These are phyloP conservation scores for Tolypocladium album DNA, from an alignment of 2,329 filamentous ascomycete species.

Conservation along the genomic window DNA sequence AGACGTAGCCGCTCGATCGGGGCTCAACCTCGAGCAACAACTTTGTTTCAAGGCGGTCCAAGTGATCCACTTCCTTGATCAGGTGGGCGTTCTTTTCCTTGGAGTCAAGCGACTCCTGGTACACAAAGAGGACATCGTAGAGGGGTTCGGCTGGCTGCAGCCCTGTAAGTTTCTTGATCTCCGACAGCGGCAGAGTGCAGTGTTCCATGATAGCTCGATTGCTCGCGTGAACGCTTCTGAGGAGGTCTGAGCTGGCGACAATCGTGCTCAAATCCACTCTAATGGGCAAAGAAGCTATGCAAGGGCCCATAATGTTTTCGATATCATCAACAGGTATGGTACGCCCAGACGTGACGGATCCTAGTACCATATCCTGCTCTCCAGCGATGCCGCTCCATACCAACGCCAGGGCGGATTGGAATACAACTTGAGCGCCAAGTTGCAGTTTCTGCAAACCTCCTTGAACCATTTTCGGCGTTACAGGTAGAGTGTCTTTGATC, in stretches of 20 bases:
- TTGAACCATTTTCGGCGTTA: conserved; percentile 13
- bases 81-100: conserved; percentile 17
- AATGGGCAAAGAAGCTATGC: conserved; percentile 64
- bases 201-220: conserved; percentile 59
- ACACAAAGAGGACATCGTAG: conserved; percentile 74
- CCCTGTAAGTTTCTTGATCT: conserved; percentile 54
- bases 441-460: conserved; percentile 26
- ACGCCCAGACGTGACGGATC: conserved; percentile 73
- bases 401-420: conserved; percentile 61
- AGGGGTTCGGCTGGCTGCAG: conserved; percentile 44
- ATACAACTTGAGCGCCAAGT: conserved; percentile 58
- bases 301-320: conserved; percentile 69
- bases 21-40: conserved; percentile 71
- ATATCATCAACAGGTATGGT: conserved; percentile 60
- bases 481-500: conserved; percentile 5
- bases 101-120: conserved; percentile 58
- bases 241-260: conserved; percentile 44
- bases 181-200: conserved; percentile 50
- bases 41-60: conserved; percentile 67
- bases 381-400: conserved; percentile 57
- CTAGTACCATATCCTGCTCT: conserved; percentile 57
- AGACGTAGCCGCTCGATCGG: conserved; percentile 23
- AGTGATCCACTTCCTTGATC: conserved; percentile 46
- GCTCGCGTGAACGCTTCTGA: conserved; percentile 50
- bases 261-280: conserved; percentile 48